These are phyloP conservation scores for Globisporangium paroecandrum DNA, from an alignment of 352 stramenopile genomes.

Conservation along the genomic window DNA sequence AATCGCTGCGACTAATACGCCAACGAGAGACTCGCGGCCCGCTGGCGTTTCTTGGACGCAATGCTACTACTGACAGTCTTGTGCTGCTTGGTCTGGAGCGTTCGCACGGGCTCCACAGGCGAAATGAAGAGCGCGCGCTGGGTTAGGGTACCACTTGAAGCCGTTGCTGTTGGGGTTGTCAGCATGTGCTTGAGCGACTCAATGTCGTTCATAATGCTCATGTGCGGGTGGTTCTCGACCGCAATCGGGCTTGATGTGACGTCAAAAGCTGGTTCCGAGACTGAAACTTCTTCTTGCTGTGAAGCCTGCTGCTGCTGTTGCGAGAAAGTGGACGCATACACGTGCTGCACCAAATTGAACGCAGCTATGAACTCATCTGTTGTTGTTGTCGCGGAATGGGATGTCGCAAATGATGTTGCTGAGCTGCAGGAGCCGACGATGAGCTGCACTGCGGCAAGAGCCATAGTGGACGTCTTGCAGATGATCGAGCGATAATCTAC, in stretches of 20 bases:
- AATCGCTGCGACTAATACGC: not conserved
- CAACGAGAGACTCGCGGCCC: constrained; percentile 11
- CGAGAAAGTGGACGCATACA: constrained; percentile 21
- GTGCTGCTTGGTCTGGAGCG: constrained; percentile 1
- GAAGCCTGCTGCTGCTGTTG: not conserved
- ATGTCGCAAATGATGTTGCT: constrained; percentile 21
- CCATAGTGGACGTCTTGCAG: constrained; percentile 41
- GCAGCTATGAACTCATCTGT: constrained; percentile 33
- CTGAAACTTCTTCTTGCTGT: not conserved
- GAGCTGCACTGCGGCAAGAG: constrained; percentile 45
- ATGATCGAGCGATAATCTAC: constrained; percentile 21
- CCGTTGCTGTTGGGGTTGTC: not conserved
- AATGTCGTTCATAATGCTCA: constrained; percentile 4
- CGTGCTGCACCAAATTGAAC: constrained; percentile 31
- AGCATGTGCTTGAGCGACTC: not conserved
- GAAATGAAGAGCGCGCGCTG: constrained; percentile 9
- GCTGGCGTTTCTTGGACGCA: constrained; percentile 13
- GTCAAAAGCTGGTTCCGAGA: constrained; percentile 1
- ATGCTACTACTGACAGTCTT: not conserved
- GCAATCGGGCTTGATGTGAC: constrained; percentile 17
- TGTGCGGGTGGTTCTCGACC: constrained; percentile 13
- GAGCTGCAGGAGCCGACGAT: constrained; percentile 26
- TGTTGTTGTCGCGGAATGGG: constrained; percentile 1
- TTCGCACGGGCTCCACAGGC: not conserved
- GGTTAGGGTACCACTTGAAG: not conserved